Evolutionary conservation across 306 rosid genomes (phyloP).

Genomic region (Citrullus amarus): DNA sequence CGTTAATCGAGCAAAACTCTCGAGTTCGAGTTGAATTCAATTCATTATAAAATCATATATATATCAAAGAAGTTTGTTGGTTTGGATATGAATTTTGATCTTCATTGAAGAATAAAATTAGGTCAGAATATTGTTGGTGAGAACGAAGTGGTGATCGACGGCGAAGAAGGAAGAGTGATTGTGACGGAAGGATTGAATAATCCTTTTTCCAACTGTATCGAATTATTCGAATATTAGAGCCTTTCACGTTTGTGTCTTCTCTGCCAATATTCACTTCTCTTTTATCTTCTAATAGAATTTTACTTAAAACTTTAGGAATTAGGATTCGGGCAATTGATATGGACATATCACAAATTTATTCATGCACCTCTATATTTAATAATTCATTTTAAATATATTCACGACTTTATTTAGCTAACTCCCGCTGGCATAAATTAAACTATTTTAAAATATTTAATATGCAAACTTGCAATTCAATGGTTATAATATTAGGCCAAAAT

Average conservation of each 20-base stretch:
- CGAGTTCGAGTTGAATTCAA: neutral
- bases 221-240: constrained; percentile 3
- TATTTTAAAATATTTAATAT: too few species aligned
- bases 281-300: neutral
- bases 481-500: too few species aligned
- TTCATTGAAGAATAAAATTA: neutral
- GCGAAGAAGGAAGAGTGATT: neutral
- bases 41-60: neutral
- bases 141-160: neutral
- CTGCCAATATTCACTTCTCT: neutral
- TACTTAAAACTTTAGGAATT: too few species aligned
- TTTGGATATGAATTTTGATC: too few species aligned
- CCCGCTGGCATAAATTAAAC: too few species aligned
- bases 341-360: too few species aligned
- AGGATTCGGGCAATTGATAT: too few species aligned
- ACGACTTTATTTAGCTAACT: too few species aligned
- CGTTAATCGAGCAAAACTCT: neutral
- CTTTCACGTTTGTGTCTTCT: neutral
- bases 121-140: neutral
- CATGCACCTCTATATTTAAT: too few species aligned
- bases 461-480: too few species aligned
- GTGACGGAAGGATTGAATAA: neutral
- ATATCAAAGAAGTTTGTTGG: neutral
- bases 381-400: too few species aligned
- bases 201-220: neutral